These are phyloP conservation scores for Cadophora luteo-olivacea DNA, from an alignment of 2,329 filamentous ascomycete genomes.

Conservation along the genomic window DNA sequence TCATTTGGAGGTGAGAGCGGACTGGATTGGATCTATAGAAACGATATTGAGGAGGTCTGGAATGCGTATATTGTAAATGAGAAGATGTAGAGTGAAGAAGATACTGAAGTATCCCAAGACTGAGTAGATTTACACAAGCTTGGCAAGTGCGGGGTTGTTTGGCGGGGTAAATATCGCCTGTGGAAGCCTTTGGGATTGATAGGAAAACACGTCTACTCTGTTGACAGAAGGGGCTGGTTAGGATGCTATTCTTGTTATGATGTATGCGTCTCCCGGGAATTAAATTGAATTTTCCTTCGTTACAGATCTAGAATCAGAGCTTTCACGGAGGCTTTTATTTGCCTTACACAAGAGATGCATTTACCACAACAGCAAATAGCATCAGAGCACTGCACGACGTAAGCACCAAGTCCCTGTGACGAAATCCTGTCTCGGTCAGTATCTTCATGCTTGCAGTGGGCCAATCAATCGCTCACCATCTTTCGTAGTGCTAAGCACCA, in stretches of 20 bases:
- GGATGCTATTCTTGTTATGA: no score
- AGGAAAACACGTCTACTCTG: no score
- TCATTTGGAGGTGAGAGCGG: conserved; percentile 44
- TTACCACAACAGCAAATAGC: conserved; percentile 1
- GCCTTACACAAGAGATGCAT: background rate
- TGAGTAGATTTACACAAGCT: background rate
- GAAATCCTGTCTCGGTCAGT: background rate
- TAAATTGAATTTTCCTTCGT: background rate
- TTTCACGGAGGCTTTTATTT: no score
- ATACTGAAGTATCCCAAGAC: background rate
- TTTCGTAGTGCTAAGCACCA: conserved; percentile 52
- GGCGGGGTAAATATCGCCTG: background rate
- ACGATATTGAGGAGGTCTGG: conserved; percentile 50
- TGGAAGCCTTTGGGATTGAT: no score
- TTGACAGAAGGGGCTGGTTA: no score
- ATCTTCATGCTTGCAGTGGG: background rate
- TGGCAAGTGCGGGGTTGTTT: background rate
- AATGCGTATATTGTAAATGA: conserved; percentile 12
- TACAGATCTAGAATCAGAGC: background rate
- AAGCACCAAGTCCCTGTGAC: background rate
- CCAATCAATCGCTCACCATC: conserved; percentile 44
- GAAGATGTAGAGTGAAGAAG: background rate
- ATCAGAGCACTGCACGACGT: conserved; percentile 4
- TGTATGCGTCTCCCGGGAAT: no score
- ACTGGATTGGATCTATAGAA: conserved; percentile 50